Evolutionary conservation across 176 grass and related monocot species (phyloP).

Genomic region (Oryza coarctata): DNA sequence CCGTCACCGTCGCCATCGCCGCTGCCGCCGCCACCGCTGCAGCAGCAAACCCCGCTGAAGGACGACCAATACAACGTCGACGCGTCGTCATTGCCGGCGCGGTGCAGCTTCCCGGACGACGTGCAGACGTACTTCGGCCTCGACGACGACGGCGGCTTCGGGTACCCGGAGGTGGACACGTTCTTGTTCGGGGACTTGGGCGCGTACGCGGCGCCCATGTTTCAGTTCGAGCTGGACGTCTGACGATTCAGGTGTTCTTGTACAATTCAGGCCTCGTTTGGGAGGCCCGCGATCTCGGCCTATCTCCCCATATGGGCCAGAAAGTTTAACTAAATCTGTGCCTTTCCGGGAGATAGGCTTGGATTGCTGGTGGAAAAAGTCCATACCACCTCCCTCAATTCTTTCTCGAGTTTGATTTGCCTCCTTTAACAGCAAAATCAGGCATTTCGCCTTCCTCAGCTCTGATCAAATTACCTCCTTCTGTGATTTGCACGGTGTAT

Average conservation of each 20-base stretch:
- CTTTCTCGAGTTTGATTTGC: too few relatives aligned
- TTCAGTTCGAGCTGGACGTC: slow-evolving; percentile 44
- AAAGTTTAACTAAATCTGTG: background rate
- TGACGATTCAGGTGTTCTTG: slow-evolving; percentile 36
- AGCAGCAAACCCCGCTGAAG: background rate
- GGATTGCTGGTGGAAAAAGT: too few relatives aligned
- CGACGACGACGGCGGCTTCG: background rate
- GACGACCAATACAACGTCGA: background rate
- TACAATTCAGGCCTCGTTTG: too few relatives aligned
- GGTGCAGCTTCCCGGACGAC: slow-evolving; percentile 69
- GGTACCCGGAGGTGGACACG: slow-evolving; percentile 40
- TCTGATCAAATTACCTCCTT: too few relatives aligned
- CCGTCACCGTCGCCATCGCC: background rate
- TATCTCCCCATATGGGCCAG: too few relatives aligned
- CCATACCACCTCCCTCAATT: too few relatives aligned
- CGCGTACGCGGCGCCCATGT: slow-evolving; percentile 55
- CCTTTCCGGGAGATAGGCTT: too few relatives aligned
- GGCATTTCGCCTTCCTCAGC: too few relatives aligned
- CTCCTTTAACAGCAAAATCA: too few relatives aligned
- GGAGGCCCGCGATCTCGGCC: background rate
- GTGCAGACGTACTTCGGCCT: slow-evolving; percentile 67
- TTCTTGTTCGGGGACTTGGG: slow-evolving; percentile 57
- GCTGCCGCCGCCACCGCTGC: background rate
- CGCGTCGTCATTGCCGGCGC: background rate
- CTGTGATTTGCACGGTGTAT: too few relatives aligned